A percentile compares a stretch with the other conserved stretches of the same genome.
These are phyloP conservation scores for Ganoderma lingzhi DNA, from an alignment of 1,284 basidiomycete species.

Conservation along the genomic window DNA sequence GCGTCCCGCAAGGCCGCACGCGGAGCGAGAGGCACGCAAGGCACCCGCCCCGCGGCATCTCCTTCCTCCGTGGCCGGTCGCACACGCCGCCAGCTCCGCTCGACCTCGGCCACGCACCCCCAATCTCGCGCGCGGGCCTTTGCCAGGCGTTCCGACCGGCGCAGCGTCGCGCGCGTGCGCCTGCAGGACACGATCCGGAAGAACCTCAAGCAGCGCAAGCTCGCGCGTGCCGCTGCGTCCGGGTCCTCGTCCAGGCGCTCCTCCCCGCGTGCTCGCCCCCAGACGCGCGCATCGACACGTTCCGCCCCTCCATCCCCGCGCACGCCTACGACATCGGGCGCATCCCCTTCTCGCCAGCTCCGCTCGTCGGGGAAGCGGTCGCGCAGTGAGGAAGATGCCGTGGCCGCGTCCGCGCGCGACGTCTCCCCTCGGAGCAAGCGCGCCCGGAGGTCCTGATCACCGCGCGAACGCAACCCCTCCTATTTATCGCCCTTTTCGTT, in stretches of 20 bases:
- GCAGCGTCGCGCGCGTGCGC: background rate
- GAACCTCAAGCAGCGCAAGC: slow-evolving; percentile 3
- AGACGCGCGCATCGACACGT: background rate
- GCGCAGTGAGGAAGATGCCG: background rate
- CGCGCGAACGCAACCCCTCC: background rate
- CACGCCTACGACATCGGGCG: background rate
- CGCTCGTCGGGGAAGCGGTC: background rate
- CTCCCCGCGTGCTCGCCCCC: background rate
- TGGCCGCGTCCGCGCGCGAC: background rate
- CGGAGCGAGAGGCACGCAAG: background rate
- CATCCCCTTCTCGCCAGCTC: background rate
- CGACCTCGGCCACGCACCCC: background rate
- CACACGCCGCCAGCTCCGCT: background rate
- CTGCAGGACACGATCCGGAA: background rate
- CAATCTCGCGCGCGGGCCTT: background rate
- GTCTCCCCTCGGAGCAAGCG: background rate
- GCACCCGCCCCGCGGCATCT: background rate
- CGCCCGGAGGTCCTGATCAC: background rate
- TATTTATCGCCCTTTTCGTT: background rate
- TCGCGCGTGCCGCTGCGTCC: background rate
- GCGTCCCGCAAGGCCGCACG: background rate
- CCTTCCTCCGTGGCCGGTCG: background rate
- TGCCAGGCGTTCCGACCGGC: background rate
- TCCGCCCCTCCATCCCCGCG: background rate
- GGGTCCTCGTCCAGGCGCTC: background rate